These are phyloP conservation scores for Mucor racemosus DNA, from an alignment of 371 early-diverging fungal species.

Conservation along the genomic window DNA sequence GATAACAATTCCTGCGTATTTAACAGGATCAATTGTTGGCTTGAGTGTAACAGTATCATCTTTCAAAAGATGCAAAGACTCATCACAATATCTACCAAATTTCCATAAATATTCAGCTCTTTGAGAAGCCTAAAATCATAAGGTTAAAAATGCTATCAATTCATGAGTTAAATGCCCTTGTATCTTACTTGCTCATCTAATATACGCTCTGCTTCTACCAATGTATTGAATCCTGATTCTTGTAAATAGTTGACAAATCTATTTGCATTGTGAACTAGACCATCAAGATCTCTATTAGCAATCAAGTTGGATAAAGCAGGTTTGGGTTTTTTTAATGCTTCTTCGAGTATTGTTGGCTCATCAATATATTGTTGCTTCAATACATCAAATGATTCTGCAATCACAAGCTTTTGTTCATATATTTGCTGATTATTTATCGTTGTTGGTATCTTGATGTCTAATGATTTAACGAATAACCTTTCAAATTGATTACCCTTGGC, in stretches of 20 bases:
- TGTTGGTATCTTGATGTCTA: neutral
- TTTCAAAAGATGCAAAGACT: conserved; percentile 25
- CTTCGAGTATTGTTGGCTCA: conserved; percentile 7
- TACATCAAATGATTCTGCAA: conserved; percentile 5
- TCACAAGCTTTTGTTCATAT: neutral
- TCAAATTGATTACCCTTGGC: neutral
- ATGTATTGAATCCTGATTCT: conserved; percentile 16
- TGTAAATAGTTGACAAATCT: conserved; percentile 23
- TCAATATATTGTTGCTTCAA: conserved; percentile 12
- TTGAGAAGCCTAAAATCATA: conserved; percentile 12
- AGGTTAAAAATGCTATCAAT: neutral
- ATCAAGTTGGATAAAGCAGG: neutral
- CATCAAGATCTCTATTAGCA: neutral
- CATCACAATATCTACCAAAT: conserved; percentile 47
- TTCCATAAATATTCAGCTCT: conserved; percentile 37
- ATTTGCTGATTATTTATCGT: neutral
- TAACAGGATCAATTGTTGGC: conserved; percentile 23
- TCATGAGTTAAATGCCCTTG: neutral
- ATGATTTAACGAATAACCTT: neutral
- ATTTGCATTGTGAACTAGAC: neutral
- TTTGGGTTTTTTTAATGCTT: neutral
- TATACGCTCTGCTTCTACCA: conserved; percentile 19
- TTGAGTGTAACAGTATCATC: conserved; percentile 12
- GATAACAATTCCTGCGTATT: conserved; percentile 54
- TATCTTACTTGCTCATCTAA: neutral